Conservation (phyloP, 2,329 filamentous ascomycete genomes). For the Epichloe uncinata region DNA sequence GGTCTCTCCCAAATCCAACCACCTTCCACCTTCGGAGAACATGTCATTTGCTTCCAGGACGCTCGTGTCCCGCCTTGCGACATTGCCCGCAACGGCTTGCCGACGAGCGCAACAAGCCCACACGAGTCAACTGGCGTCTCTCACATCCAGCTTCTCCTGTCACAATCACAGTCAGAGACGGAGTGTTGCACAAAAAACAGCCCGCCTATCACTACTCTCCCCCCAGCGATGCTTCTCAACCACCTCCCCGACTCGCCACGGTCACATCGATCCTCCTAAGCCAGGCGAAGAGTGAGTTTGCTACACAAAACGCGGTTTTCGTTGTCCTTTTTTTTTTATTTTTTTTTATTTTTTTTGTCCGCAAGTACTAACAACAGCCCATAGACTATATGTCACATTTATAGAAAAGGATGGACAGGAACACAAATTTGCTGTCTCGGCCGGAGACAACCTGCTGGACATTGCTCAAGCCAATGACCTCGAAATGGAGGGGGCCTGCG, state of each 20-base stretch:
- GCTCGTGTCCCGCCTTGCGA: slow-evolving; percentile 19
- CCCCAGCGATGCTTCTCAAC: slow-evolving; percentile 48
- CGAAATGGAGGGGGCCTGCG: slow-evolving; percentile 95
- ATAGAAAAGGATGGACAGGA: slow-evolving; percentile 77
- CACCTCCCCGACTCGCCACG: slow-evolving; percentile 49
- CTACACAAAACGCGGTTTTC: not conserved
- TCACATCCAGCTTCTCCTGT: not conserved
- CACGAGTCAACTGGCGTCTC: slow-evolving; percentile 7
- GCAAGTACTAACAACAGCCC: not conserved
- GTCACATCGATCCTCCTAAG: slow-evolving; percentile 71
- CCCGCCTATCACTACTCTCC: not conserved
- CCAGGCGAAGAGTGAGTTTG: slow-evolving; percentile 77
- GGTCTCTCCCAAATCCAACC: too few species aligned
- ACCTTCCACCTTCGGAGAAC: slow-evolving; percentile 5
- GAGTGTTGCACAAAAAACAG: not conserved
- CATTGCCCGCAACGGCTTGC: slow-evolving; percentile 17
- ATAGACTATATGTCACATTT: slow-evolving; percentile 76
- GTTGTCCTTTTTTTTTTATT: too few species aligned
- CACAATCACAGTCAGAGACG: not conserved
- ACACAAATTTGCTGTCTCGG: slow-evolving; percentile 64
- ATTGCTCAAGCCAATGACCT: slow-evolving; percentile 90
- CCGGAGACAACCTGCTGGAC: slow-evolving; percentile 87
- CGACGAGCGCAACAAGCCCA: slow-evolving; percentile 17
- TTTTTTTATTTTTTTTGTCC: too few species aligned
- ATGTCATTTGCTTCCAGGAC: slow-evolving; percentile 20